phyloP scores from a whole-genome alignment of 1,139 yeast species.

The Barnettozyma hawaiiensis region DNA sequence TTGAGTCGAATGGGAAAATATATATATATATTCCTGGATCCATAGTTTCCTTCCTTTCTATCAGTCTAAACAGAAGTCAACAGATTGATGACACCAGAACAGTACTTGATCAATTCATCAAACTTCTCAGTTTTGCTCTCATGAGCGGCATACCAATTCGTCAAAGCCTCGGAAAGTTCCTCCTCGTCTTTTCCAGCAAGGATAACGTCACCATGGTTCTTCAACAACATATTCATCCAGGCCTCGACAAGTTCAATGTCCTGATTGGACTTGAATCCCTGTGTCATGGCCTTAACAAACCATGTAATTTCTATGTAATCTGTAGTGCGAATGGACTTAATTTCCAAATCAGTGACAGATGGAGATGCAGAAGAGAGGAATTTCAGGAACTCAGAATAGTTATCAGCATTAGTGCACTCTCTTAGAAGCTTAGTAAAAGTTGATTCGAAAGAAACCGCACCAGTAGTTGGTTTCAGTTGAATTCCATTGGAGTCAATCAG shows the following conservation, averaged over 20 bases:
- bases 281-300: conserved; percentile 61
- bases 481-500: conserved; percentile 8
- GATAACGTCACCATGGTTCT: conserved; percentile 79
- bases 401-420: conserved; percentile 36
- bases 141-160: conserved; percentile 45
- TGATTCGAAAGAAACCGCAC: conserved; percentile 52
- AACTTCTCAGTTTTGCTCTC: conserved; percentile 41
- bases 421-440: conserved; percentile 66
- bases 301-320: conserved; percentile 53
- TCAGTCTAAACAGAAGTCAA: conserved; percentile 31
- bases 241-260: conserved; percentile 65
- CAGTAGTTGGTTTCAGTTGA: conserved; percentile 27
- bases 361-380: conserved; percentile 67
- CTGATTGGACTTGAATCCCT: conserved; percentile 50
- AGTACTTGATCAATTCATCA: conserved; percentile 71
- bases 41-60: neutral
- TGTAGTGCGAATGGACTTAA: conserved; percentile 66
- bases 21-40: neutral
- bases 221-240: conserved; percentile 66
- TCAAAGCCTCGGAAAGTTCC: conserved; percentile 39
- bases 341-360: conserved; percentile 75
- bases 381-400: conserved; percentile 47
- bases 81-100: conserved; percentile 75
- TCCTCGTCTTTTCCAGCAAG: conserved; percentile 40
- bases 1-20: neutral